These are phyloP conservation scores for Volvox africanus DNA, from an alignment of 139 green algal genomes.

Conservation along the genomic window DNA sequence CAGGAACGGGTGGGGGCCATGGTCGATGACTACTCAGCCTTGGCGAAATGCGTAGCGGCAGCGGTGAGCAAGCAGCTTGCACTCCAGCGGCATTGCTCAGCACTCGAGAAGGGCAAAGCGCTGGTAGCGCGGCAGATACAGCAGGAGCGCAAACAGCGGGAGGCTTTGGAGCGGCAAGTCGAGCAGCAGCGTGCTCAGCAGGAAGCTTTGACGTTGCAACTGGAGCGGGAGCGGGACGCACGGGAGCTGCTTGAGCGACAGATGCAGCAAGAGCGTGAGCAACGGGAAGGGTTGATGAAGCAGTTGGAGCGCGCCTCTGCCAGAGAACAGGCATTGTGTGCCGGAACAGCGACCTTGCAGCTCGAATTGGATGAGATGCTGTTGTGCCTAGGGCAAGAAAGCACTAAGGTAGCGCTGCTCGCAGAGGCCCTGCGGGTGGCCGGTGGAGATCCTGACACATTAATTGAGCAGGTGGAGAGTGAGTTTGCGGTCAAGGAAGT, in stretches of 20 bases:
- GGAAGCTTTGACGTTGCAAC: neutral
- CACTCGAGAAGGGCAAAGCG: neutral
- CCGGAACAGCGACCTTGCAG: neutral
- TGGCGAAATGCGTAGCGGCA: neutral
- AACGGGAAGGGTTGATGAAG: neutral
- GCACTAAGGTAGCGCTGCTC: slow-evolving; percentile 42
- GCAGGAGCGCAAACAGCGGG: neutral
- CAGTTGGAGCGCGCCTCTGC: neutral
- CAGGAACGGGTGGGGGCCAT: neutral
- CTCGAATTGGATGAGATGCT: slow-evolving; percentile 32
- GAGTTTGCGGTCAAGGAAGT: neutral
- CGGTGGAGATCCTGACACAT: neutral
- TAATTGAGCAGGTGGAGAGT: slow-evolving; percentile 24
- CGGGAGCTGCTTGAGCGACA: neutral
- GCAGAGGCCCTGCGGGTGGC: slow-evolving; percentile 8
- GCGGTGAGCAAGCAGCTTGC: neutral
- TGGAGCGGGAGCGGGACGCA: neutral
- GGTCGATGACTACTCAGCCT: neutral
- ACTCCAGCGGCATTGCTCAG: neutral
- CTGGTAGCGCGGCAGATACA: neutral
- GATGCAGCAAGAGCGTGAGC: neutral
- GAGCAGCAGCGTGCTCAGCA: neutral
- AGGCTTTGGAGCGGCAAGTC: neutral
- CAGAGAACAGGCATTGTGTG: neutral
- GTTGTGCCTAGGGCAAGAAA: slow-evolving; percentile 55